These are phyloP conservation scores for Pythium aquatile DNA, from an alignment of 352 stramenopile genomes.

Conservation along the genomic window DNA sequence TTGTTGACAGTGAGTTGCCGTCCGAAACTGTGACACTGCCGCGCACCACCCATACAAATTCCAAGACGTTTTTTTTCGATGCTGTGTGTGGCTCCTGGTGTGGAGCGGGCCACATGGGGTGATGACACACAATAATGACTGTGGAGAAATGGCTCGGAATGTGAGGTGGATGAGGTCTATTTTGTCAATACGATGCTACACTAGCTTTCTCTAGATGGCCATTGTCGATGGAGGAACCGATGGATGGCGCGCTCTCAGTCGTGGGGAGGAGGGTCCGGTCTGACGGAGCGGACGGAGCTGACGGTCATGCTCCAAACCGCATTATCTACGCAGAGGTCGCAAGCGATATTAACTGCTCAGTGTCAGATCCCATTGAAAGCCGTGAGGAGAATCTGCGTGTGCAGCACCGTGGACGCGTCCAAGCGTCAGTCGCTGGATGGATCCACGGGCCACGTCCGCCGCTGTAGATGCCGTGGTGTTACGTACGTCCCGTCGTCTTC, in stretches of 20 bases:
- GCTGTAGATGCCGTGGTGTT: neutral
- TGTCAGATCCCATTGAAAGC: constrained; percentile 50
- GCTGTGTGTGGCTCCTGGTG: neutral
- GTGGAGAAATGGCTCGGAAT: no score
- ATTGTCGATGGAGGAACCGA: neutral
- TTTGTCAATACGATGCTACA: constrained; percentile 21
- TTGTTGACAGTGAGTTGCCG: constrained; percentile 26
- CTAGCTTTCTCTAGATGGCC: constrained; percentile 14
- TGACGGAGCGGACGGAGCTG: constrained; percentile 8
- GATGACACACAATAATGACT: no score
- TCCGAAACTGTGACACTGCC: constrained; percentile 25
- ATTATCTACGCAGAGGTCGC: constrained; percentile 63
- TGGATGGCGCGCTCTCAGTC: neutral
- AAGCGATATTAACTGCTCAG: constrained; percentile 79
- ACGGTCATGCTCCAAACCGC: constrained; percentile 15
- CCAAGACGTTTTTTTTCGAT: constrained; percentile 28
- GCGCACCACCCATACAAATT: constrained; percentile 47
- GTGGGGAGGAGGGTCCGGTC: neutral
- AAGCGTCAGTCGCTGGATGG: constrained; percentile 5
- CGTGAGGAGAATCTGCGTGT: neutral
- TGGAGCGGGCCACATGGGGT: neutral
- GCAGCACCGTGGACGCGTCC: neutral
- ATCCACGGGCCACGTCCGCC: neutral
- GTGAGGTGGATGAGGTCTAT: constrained; percentile 15
- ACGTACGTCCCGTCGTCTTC: constrained; percentile 83